Evolutionary conservation across 116 monocot genomes (phyloP).

Genomic region (Phalaenopsis hybrid): DNA sequence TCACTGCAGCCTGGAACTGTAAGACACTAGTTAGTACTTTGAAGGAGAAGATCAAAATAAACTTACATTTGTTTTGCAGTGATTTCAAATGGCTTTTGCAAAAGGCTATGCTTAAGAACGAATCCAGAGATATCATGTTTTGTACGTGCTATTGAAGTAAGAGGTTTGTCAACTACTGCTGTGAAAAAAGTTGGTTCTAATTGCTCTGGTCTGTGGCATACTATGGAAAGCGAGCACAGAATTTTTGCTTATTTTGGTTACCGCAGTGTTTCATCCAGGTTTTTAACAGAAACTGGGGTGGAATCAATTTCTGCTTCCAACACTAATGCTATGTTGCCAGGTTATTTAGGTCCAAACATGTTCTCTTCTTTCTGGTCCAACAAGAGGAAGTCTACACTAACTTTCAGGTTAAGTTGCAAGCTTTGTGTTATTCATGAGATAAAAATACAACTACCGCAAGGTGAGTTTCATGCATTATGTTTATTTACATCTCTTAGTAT

Average conservation of each 20-base stretch:
- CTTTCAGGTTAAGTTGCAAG: slow-evolving; percentile 45
- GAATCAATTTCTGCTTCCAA: slow-evolving; percentile 11
- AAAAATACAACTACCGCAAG: slow-evolving; percentile 65
- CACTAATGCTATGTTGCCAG: too few species aligned
- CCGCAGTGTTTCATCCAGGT: slow-evolving; percentile 11
- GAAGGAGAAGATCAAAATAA: neutral
- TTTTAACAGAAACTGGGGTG: slow-evolving; percentile 24
- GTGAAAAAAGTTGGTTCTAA: slow-evolving; percentile 25
- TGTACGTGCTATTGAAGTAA: slow-evolving; percentile 27
- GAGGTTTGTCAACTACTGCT: neutral
- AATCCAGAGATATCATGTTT: slow-evolving; percentile 57
- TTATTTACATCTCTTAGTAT: neutral
- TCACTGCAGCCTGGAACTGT: too few species aligned
- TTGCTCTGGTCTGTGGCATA: slow-evolving; percentile 27
- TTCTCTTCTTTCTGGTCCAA: slow-evolving; percentile 38
- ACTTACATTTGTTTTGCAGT: slow-evolving; percentile 37
- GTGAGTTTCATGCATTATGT: slow-evolving; percentile 18
- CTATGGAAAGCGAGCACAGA: slow-evolving; percentile 45
- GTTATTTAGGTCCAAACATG: too few species aligned
- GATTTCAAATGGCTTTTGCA: slow-evolving; percentile 53
- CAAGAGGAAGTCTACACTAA: slow-evolving; percentile 49
- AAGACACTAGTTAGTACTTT: too few species aligned
- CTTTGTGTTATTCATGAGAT: slow-evolving; percentile 66
- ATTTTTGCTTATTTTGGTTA: slow-evolving; percentile 40
- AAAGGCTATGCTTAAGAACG: slow-evolving; percentile 41